Percentiles rank a stretch among this genome's conserved stretches.
Evolutionary conservation across 768 basidiomycete species (phyloP).

Genomic region (Phylloporus sp.): DNA sequence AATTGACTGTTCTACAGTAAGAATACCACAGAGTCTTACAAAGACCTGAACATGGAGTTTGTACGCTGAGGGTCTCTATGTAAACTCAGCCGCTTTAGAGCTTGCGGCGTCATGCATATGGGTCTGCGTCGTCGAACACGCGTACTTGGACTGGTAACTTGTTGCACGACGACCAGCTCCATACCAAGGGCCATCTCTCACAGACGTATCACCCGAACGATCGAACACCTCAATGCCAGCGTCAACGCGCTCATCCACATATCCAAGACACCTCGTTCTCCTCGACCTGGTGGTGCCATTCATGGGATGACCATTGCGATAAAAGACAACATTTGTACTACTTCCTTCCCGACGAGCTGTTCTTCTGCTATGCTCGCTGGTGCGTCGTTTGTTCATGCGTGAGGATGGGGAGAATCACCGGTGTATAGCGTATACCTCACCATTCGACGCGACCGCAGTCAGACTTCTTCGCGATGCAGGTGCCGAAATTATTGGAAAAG

Average conservation of each 20-base stretch:
- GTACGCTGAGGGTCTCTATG: too few relatives aligned
- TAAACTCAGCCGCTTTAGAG: too few relatives aligned
- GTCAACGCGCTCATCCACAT: conserved; percentile 56
- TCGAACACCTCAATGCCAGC: conserved; percentile 29
- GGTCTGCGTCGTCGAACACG: neutral
- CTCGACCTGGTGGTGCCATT: conserved; percentile 27
- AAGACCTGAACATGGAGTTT: too few relatives aligned
- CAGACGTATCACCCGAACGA: conserved; percentile 2
- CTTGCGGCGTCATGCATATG: too few relatives aligned
- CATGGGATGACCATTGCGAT: conserved; percentile 56
- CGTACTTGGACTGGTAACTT: neutral
- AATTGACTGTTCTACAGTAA: too few relatives aligned
- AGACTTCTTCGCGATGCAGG: conserved; percentile 53
- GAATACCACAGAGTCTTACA: too few relatives aligned
- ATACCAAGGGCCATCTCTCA: neutral
- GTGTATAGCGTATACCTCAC: conserved; percentile 62
- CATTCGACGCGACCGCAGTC: conserved; percentile 87
- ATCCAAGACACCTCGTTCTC: neutral
- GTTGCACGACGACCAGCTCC: neutral
- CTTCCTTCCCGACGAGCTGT: conserved; percentile 64
- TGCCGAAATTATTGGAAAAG: conserved; percentile 78
- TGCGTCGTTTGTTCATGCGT: conserved; percentile 24
- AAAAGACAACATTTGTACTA: conserved; percentile 86
- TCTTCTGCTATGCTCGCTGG: conserved; percentile 73
- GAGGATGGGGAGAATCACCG: neutral